These are phyloP conservation scores for Candida sp. DNA, from an alignment of 1,139 yeast genomes.

Conservation along the genomic window DNA sequence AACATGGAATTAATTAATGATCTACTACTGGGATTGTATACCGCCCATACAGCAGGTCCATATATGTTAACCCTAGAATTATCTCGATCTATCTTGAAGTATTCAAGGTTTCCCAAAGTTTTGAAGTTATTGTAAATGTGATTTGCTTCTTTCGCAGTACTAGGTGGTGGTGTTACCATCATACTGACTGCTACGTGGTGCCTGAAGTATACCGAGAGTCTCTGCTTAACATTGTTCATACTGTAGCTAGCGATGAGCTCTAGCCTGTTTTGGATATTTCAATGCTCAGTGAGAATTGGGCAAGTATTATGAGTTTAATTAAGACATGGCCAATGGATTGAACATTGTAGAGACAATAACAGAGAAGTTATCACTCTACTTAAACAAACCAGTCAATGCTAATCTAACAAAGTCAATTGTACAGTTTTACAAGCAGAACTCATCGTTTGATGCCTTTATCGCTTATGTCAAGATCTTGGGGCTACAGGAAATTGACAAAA, in stretches of 20 bases:
- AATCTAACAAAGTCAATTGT: conserved; percentile 20
- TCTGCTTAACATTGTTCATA: conserved; percentile 2
- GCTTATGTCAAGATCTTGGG: conserved; percentile 30
- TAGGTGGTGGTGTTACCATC: conserved; percentile 29
- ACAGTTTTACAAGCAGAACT: conserved; percentile 17
- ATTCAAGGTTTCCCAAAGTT: conserved; percentile 27
- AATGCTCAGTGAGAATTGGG: neutral
- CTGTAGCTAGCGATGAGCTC: neutral
- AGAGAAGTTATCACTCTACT: conserved; percentile 17
- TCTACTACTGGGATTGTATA: conserved; percentile 17
- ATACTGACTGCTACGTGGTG: conserved; percentile 20
- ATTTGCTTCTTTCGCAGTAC: conserved; percentile 25
- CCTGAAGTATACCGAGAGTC: conserved; percentile 3
- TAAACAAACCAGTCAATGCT: conserved; percentile 26
- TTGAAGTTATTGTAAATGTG: conserved; percentile 23
- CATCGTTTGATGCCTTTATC: conserved; percentile 19
- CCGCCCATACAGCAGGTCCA: conserved; percentile 14
- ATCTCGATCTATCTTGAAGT: conserved; percentile 20
- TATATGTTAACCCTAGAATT: conserved; percentile 13
- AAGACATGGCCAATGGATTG: conserved; percentile 5
- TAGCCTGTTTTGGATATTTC: neutral
- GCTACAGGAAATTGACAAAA: conserved; percentile 17
- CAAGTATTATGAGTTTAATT: neutral
- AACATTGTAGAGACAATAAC: conserved; percentile 13
- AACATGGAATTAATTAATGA: conserved; percentile 7